Conservation (phyloP, 202 grass and related monocot genomes). For the Hordeum pubiflorum region DNA sequence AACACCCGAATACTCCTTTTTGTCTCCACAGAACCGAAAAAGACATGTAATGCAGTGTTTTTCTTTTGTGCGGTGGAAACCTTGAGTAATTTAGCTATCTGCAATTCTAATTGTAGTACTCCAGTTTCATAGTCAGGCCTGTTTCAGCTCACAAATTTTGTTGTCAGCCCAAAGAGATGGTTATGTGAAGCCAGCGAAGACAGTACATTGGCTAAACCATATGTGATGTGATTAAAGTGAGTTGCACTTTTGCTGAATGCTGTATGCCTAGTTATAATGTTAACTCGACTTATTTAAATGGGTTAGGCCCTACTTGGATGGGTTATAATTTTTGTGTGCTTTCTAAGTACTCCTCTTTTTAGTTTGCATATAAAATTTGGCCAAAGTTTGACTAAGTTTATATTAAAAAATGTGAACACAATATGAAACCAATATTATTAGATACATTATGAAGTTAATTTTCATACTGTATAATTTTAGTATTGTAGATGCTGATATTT, state of each 20-base stretch:
- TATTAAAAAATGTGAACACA: too few relatives aligned
- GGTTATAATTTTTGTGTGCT: not conserved
- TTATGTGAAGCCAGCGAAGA: not conserved
- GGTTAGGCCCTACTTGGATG: not conserved
- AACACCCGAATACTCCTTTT: not conserved
- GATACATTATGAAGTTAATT: too few relatives aligned
- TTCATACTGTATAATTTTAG: too few relatives aligned
- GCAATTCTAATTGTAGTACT: not conserved
- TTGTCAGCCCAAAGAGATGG: not conserved
- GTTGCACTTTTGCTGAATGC: not conserved
- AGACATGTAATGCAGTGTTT: not conserved
- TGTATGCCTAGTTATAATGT: not conserved
- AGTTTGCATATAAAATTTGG: too few relatives aligned
- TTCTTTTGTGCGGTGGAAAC: not conserved
- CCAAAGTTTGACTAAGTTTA: too few relatives aligned
- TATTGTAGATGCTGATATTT: too few relatives aligned
- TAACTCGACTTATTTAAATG: not conserved
- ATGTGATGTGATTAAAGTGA: not conserved
- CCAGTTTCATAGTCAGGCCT: not conserved
- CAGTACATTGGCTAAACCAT: not conserved
- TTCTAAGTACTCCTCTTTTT: too few relatives aligned
- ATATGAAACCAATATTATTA: too few relatives aligned
- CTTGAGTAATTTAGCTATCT: not conserved
- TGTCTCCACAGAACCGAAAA: not conserved
- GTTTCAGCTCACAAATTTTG: not conserved